Conservation (phyloP, 23 red algal genomes). For the Cyanidiococcus yangmingshanensis region DNA sequence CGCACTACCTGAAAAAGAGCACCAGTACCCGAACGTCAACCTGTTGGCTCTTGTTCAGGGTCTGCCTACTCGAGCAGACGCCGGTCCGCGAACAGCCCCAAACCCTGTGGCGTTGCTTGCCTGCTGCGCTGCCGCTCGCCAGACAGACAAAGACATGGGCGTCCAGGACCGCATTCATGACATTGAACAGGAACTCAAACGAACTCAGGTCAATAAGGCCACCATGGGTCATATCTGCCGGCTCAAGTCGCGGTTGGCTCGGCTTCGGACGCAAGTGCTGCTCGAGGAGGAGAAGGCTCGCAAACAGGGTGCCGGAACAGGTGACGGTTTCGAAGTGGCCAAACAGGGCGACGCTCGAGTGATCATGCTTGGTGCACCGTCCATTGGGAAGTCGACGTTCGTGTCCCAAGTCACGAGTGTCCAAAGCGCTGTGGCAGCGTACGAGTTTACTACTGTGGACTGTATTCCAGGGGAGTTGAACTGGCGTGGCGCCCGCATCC, state of each 20-base stretch:
- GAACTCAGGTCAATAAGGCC: conserved; percentile 98
- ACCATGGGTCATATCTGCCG: conserved; percentile 56
- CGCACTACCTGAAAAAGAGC: too few species aligned
- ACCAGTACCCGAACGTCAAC: too few species aligned
- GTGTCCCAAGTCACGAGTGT: conserved; percentile 65
- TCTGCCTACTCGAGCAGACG: too few species aligned
- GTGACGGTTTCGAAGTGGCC: conserved; percentile 90
- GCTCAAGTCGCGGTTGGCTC: conserved; percentile 94
- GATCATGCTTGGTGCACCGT: conserved; percentile 85
- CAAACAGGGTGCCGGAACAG: conserved; percentile 42
- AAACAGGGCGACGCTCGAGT: conserved; percentile 96
- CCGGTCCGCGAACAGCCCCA: too few species aligned
- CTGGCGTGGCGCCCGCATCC: conserved; percentile 80
- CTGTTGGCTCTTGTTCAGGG: too few species aligned
- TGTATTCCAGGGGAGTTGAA: conserved; percentile 92
- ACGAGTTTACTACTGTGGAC: conserved; percentile 89
- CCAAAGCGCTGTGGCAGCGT: conserved; percentile 47
- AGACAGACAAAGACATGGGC: conserved; percentile 11
- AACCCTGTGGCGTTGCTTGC: too few species aligned
- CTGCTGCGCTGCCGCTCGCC: too few species aligned
- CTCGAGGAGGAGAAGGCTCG: conserved; percentile 28
- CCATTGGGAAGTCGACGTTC: conserved; percentile 91
- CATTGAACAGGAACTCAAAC: conserved; percentile 87
- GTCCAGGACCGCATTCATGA: conserved; percentile 67
- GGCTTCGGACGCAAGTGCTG: conserved; percentile 35